Evolutionary conservation across 305 asterid genomes (phyloP).

Genomic region (Solanum hybrid): DNA sequence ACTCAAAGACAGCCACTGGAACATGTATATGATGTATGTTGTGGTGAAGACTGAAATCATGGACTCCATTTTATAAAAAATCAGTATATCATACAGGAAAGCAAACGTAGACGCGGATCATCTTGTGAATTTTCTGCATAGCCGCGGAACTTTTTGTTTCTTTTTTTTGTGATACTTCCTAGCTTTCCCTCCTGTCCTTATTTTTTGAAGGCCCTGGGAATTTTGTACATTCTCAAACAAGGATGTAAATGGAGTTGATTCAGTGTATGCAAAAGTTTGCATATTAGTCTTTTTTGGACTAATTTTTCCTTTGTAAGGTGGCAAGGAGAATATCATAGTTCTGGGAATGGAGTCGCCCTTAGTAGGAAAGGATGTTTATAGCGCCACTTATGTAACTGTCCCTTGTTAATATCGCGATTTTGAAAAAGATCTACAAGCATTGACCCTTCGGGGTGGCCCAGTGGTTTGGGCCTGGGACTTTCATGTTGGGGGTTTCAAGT

Average conservation of each 20-base stretch:
- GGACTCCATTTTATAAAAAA: not conserved
- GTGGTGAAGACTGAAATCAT: not conserved
- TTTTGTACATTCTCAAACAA: not conserved
- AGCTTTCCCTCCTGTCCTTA: not conserved
- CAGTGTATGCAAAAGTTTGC: not conserved
- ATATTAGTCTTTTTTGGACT: not conserved
- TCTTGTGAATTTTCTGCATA: not conserved
- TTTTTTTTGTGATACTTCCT: not conserved
- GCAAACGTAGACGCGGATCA: not conserved
- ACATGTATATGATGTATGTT: not conserved
- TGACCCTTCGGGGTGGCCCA: not conserved
- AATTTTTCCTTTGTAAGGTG: not conserved
- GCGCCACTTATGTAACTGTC: not conserved
- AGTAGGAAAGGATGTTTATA: not conserved
- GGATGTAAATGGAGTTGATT: not conserved
- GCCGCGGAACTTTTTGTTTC: not conserved
- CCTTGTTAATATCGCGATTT: not conserved
- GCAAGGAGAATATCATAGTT: not conserved
- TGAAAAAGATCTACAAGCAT: not conserved
- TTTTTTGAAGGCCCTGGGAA: not conserved
- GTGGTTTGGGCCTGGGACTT: not conserved
- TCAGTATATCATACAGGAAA: not conserved
- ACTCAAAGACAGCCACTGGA: not conserved
- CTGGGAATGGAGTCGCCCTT: not conserved
- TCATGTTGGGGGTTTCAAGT: rapidly evolving